Conservation (phyloP, 768 basidiomycete genomes). For the Agaricus blazei region DNA sequence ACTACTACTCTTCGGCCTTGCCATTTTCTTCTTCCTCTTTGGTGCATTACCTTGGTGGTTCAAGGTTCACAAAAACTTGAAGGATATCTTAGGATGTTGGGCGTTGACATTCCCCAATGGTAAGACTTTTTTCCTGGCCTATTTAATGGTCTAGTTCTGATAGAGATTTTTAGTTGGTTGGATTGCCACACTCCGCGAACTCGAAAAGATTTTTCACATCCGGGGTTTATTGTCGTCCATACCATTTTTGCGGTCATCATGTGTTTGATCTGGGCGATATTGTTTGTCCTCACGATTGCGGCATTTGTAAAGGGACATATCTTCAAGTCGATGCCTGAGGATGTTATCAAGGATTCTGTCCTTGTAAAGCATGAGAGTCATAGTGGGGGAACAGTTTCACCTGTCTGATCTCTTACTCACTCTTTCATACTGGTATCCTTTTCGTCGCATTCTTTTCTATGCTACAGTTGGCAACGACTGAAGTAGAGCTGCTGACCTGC, state of each 20-base stretch:
- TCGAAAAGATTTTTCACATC: slow-evolving; percentile 37
- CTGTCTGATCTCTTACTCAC: background rate
- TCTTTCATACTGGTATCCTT: background rate
- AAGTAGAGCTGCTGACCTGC: too few species aligned
- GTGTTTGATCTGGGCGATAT: slow-evolving; percentile 32
- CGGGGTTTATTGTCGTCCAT: slow-evolving; percentile 32
- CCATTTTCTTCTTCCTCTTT: slow-evolving; percentile 42
- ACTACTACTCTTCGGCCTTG: slow-evolving; percentile 39
- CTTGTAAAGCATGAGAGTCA: background rate
- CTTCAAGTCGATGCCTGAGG: slow-evolving; percentile 35
- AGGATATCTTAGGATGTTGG: slow-evolving; percentile 46
- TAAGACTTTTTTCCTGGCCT: slow-evolving; percentile 12
- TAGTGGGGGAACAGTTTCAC: background rate
- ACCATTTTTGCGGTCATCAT: slow-evolving; percentile 35
- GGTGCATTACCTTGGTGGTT: slow-evolving; percentile 43
- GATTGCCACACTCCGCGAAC: slow-evolving; percentile 35
- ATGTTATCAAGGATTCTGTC: slow-evolving; percentile 33
- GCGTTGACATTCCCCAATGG: slow-evolving; percentile 43
- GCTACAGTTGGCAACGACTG: background rate
- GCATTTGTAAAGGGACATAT: slow-evolving; percentile 40
- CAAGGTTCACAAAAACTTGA: slow-evolving; percentile 40
- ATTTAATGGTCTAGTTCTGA: background rate
- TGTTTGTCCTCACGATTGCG: slow-evolving; percentile 34
- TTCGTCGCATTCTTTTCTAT: background rate
- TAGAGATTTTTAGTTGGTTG: slow-evolving; percentile 30